Evolutionary conservation across 768 basidiomycete genomes (phyloP), one percentile per base, ranked within the genome.

Genomic region (Suillus alpinus): DNA sequence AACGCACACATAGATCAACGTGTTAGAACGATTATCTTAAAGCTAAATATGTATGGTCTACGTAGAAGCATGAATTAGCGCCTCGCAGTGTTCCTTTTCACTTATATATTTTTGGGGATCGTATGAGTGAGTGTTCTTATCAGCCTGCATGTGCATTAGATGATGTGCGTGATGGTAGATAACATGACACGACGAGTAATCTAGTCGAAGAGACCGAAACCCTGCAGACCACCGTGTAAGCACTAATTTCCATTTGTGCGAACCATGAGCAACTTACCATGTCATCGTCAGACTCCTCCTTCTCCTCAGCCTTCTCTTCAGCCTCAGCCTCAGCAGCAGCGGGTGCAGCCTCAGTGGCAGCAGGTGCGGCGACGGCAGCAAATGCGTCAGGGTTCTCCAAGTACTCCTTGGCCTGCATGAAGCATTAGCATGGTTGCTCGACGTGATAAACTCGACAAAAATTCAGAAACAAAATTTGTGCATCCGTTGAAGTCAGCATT

Each of bases 331-430:
- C 85, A 39, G 81, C 86, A 53, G 83, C 83, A 47, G 85, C 80
- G 47, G 86, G 79, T 32, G 78, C 76, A 43, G 76, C 74, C 40
- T 77, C 80, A 29, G 77, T 80, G 26, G 80, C 82, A 40, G 83
- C 85, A 58, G 80, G 81, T 56, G 92, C 81, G 57, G 88, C 89
- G 40, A 90, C 91, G 62, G 78, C 89, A 59, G 91, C 94, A 69
- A 96, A 99, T n/a, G 95, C 96, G 58, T 97, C 95, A 55, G 97
- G 96, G 85, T 98, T 97, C 73, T 89, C 97, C 68, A 98, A 88
- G 81, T 89, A 92, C 72, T 92, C 96, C 84, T 97, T 98, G 78
- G 91, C 86, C 94, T 95, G 67, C 37, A 67, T 52, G 50, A 60
- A 44, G 13, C 23, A 36, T 53, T 26, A 53, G 52, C 16, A 26